These are phyloP conservation scores for Exophiala viscosa DNA, from an alignment of 2,329 filamentous ascomycete genomes.

Conservation along the genomic window DNA sequence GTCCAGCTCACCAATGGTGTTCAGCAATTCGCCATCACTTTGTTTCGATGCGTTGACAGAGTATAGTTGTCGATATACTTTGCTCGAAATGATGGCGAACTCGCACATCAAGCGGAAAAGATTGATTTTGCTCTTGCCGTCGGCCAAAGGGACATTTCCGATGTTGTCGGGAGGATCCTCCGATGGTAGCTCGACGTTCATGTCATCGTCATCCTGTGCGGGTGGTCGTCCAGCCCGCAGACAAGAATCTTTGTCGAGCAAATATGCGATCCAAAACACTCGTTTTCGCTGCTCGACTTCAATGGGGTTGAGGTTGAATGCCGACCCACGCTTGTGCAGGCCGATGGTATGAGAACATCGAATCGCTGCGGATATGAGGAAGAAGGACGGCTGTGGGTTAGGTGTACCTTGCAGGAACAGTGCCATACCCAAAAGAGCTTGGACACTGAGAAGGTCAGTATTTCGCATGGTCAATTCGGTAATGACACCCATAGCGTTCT, in stretches of 20 bases:
- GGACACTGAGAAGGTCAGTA: slow-evolving; percentile 89
- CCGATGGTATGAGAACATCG: slow-evolving; percentile 90
- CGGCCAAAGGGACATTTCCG: slow-evolving; percentile 84
- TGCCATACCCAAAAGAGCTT: slow-evolving; percentile 87
- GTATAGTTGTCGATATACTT: slow-evolving; percentile 89
- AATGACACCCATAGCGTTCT: slow-evolving; percentile 92
- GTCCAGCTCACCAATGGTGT: slow-evolving; percentile 93
- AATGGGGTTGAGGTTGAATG: slow-evolving; percentile 87
- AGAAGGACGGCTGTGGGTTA: slow-evolving; percentile 90
- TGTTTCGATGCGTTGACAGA: slow-evolving; percentile 89
- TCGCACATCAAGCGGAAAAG: slow-evolving; percentile 90
- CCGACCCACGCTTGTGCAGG: slow-evolving; percentile 85
- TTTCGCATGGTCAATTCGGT: slow-evolving; percentile 93
- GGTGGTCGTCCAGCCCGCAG: slow-evolving; percentile 68
- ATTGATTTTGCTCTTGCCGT: slow-evolving; percentile 90
- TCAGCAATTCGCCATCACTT: slow-evolving; percentile 85
- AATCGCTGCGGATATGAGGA: slow-evolving; percentile 86
- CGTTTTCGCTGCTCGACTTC: slow-evolving; percentile 87
- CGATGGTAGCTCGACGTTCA: slow-evolving; percentile 94
- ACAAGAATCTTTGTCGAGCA: slow-evolving; percentile 71
- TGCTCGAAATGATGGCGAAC: slow-evolving; percentile 86
- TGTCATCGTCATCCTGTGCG: slow-evolving; percentile 72
- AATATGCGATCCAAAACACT: slow-evolving; percentile 74
- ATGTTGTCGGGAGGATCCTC: slow-evolving; percentile 88
- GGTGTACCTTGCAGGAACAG: slow-evolving; percentile 94